Conservation (phyloP, 108 stramenopile species). For the Pseudonitzschia pungens region DNA sequence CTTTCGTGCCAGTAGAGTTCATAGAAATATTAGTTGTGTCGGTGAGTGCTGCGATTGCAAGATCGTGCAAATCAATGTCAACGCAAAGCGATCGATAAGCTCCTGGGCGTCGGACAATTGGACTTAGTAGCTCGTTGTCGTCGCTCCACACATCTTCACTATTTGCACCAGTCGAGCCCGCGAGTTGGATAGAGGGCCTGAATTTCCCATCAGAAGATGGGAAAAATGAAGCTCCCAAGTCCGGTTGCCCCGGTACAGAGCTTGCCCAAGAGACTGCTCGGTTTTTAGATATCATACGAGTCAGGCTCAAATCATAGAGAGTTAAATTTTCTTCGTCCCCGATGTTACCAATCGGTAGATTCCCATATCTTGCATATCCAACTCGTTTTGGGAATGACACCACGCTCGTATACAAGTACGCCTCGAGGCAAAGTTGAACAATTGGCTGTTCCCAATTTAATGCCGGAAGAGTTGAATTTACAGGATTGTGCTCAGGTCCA, state of each 20-base stretch:
- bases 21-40: conserved; percentile 28
- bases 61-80: conserved; percentile 90
- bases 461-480: conserved; percentile 73
- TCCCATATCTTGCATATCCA: conserved; percentile 76
- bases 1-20: conserved; percentile 19
- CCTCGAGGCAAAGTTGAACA: conserved; percentile 73
- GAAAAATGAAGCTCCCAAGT: conserved; percentile 74
- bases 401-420: conserved; percentile 78
- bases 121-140: conserved; percentile 77
- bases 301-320: conserved; percentile 83
- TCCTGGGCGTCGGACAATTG: conserved; percentile 79
- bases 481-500: conserved; percentile 81
- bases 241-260: conserved; percentile 70
- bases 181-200: conserved; percentile 15
- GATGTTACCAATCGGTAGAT: conserved; percentile 93
- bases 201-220: conserved; percentile 42
- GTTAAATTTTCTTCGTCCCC: conserved; percentile 72
- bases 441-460: conserved; percentile 93
- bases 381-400: conserved; percentile 87
- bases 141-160: conserved; percentile 79
- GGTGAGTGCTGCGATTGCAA: conserved; percentile 90
- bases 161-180: conserved; percentile 16
- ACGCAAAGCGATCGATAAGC: conserved; percentile 92
- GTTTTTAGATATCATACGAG: conserved; percentile 73
- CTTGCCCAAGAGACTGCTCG: conserved; percentile 95